Conservation (phyloP, 2,329 filamentous ascomycete species). For the Penicillium sp. region DNA sequence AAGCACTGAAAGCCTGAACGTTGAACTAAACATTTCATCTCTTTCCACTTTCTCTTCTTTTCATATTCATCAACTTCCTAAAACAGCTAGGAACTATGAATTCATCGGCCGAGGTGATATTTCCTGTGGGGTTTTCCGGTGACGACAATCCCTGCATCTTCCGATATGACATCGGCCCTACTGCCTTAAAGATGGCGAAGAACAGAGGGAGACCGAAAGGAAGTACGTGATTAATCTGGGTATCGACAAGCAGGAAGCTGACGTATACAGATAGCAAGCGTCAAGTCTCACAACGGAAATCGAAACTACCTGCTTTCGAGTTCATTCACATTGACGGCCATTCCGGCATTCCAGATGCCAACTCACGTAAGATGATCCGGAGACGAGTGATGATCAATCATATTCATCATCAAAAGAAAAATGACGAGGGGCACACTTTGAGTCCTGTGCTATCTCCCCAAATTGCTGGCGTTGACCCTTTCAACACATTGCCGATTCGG, state of each 20-base stretch:
- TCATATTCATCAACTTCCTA: not conserved
- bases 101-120: not conserved
- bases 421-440: not conserved
- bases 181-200: not conserved
- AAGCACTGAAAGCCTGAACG: not conserved
- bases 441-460: not conserved
- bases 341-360: not conserved
- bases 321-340: not conserved
- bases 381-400: constrained; percentile 1
- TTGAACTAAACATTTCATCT: not conserved
- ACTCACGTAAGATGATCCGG: not conserved
- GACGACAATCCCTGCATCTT: not conserved
- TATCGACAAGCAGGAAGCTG: not conserved
- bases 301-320: not conserved
- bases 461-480: constrained; percentile 3
- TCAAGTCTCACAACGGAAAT: not conserved
- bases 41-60: not conserved
- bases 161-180: not conserved
- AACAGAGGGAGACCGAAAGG: constrained; percentile 2
- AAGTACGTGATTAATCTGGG: not conserved
- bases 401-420: not conserved
- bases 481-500: not conserved
- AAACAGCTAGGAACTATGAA: not conserved
- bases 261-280: not conserved
- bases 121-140: not conserved